Base-by-base conservation (phyloP, 352 stramenopile species). In the Globisporangium acanthophoron region DNA sequence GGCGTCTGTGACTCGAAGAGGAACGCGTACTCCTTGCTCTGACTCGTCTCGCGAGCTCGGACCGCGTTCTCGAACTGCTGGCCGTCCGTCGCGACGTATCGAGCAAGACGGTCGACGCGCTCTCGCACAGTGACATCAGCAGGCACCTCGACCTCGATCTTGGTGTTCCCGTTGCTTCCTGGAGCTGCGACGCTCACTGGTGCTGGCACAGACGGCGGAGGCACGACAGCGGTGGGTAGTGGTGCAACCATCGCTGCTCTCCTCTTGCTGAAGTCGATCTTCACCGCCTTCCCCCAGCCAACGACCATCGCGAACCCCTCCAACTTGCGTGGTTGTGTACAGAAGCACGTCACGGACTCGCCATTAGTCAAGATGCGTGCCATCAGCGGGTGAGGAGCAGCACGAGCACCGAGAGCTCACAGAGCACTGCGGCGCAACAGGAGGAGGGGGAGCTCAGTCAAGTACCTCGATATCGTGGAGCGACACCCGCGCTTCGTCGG, bases 271-370 rank as follows among this genome's bases (percentile, higher is more conserved):
- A 69, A 55, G 43, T 87, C 77, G 62, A 93, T 88, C 54, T 85
- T 87, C 46, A 93, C 80, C 16, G 78, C 80, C 71, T 93, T 93
- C 6, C 83, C 78, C 83, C 83, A 93, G 9, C 79, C 78, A 52
- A 93, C 80, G 56, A 88, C 74, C 62, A 93, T 90, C 45, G 76
- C 69, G 35, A 87, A 73, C 16, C 83, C 79, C 55, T 90, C 80
- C 55, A 93, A 53, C 82, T 92, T 64, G 41, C 52, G 40, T 49
- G 41, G 46, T 21, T 54, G 16, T 54, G 29, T 39, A 39, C n/a
- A 29, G 18, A 45, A 59, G 45, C 55, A 61, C 40, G 53, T 64
- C 52, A 64, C 52, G 58, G 43, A 47, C 46, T 37, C 56, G 57
- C 56, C 40, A 47, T 35, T 56, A 59, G 31, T 48, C 33, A 29